Base-by-base conservation (phyloP, 805 yeast genomes). In the Blastobotrys parvus region DNA sequence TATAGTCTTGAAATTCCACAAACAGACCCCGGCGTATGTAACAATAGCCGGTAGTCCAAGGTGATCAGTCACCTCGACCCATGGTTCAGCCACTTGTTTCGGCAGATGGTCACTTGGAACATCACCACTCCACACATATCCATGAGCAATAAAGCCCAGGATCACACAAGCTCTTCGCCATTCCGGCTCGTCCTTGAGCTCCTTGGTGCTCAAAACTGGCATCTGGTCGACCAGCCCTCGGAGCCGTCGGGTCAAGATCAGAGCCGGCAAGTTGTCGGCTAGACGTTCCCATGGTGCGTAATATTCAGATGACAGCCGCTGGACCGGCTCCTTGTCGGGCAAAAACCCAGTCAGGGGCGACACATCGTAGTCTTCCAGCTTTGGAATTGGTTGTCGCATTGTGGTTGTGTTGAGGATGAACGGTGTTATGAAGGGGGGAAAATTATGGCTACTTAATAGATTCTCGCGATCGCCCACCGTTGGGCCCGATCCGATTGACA, bases 41-140 rank as follows among this genome's bases (percentile, higher is more conserved):
- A 87, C 89, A 22, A 89, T 62, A 0, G 96, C 94, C 1, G 95
- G 95, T 13, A 89, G 66, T 18, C 82, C 80, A 47, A 90, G 69
- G 23, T 67, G 54, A 2, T 76, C 74, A 5, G 83, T 65, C 0
- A 78, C 75, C 37, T 63, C 64, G 2, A 83, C 50, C 65, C 86
- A 72, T 0, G 97, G 97, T 40, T 67, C 62, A 1, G 95, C 81
- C 18, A 89, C 55, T 47, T 75, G 77, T 38, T 58, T 63, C 0
- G 97, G 96, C 13, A 90, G 61, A 34, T 62, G 67, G 47, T 82
- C 80, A 10, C 64, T 61, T 15, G 94, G 82, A 38, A 61, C 59
- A 3, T 61, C 62, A n/a, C 50, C 58, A 1, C 86, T 82, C 97
- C 97, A 89, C 19, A 89, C 79, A 58, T 89, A 89, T 1, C 92